Evolutionary conservation across 257 asterid species (phyloP), one percentile per base, ranked within the genome.

Genomic region (Pogostemon cablin): DNA sequence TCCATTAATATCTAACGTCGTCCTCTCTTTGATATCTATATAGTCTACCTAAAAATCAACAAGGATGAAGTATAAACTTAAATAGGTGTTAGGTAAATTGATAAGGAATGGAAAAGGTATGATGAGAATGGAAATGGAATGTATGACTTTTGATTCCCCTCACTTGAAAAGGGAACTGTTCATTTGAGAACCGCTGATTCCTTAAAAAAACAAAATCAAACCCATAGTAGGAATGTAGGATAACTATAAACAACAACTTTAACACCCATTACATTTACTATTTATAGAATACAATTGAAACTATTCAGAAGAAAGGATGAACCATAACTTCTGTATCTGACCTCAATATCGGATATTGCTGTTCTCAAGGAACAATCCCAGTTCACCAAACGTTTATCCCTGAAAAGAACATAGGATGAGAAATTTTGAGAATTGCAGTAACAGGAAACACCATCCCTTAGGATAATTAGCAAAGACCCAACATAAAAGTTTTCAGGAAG

Each of bases 331-430:
- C 2, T 62, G 52, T 65, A 61, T 39, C 78, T 64, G 67, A 93
- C 99, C 95, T 93, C 99, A 64, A 93, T 86, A 74, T 93, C 99
- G 65, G 99, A 93, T 83, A 93, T 93, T 54, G 99, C 99, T 9
- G 99, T 93, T 40, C 89, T 84, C 88, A 91, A 74, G 64, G 85
- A 86, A 79, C 96, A 89, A 73, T 89, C 98, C 99, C 99, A 93
- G 79, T 93, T 92, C 82, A 93, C 99, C 62, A 93, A 86, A 34
- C 98, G 96, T 20, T 82, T 80, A 79, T 86, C 97, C 86, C 99
- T 93, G 60, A 59, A 68, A 71, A 49, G 65, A 75, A 75, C 56
- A 47, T 41, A 63, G 42, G 47, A 74, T 62, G 61, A 58, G 50
- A 54, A 44, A 60, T 74, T 25, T 44, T 5, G 55, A 37, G 20